phyloP scores from a whole-genome alignment of 768 basidiomycete genomes.

The Lentinula boryana region DNA sequence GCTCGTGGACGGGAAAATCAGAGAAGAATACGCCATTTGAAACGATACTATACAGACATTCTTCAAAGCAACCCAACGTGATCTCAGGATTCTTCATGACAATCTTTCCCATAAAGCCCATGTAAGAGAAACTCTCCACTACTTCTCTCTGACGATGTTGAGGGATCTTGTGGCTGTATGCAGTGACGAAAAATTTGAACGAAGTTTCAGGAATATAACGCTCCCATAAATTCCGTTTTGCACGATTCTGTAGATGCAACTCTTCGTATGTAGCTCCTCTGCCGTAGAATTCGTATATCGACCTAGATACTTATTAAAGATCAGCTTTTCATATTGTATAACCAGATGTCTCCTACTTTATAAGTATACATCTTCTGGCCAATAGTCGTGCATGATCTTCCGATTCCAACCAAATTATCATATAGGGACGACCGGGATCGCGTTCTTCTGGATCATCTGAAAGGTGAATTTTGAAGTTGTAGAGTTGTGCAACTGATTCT shows the following conservation, averaged over 20 bases:
- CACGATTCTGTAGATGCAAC: slow-evolving; percentile 52
- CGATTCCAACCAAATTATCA: slow-evolving; percentile 59
- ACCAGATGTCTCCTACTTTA: slow-evolving; percentile 56
- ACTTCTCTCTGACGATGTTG: slow-evolving; percentile 57
- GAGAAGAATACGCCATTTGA: slow-evolving; percentile 14
- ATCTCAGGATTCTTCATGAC: slow-evolving; percentile 78
- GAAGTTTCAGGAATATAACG: slow-evolving; percentile 59
- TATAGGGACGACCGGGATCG: slow-evolving; percentile 63
- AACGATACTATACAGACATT: slow-evolving; percentile 52
- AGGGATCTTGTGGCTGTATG: slow-evolving; percentile 70
- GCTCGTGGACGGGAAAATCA: not conserved
- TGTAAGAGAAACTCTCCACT: slow-evolving; percentile 79
- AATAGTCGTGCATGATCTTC: slow-evolving; percentile 75
- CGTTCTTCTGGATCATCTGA: slow-evolving; percentile 35
- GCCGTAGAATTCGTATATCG: slow-evolving; percentile 73
- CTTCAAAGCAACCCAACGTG: slow-evolving; percentile 72
- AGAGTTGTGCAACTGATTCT: slow-evolving; percentile 65
- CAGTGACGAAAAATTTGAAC: slow-evolving; percentile 76
- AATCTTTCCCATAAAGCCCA: slow-evolving; percentile 77
- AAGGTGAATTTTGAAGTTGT: slow-evolving; percentile 57
- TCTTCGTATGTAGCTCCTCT: slow-evolving; percentile 64
- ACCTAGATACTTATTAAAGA: slow-evolving; percentile 34
- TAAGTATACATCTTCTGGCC: slow-evolving; percentile 70
- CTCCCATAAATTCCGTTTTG: slow-evolving; percentile 44
- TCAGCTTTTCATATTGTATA: slow-evolving; percentile 4